phyloP scores from a whole-genome alignment of 768 basidiomycete genomes.

The Tubosaeta sp. region DNA sequence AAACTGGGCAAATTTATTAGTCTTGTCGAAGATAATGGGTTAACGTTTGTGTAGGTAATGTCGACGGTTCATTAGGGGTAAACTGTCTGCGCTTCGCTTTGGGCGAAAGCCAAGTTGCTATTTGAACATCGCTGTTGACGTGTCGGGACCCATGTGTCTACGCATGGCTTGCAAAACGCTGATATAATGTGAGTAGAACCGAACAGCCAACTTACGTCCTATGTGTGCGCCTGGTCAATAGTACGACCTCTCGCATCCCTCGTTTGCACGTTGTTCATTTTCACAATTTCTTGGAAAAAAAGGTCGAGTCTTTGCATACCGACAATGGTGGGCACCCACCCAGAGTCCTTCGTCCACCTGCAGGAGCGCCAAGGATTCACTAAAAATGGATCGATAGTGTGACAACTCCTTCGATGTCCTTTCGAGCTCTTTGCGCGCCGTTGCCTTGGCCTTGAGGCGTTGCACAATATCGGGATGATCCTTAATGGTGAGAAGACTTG shows the following conservation, averaged over 20 bases:
- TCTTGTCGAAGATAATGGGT: not conserved
- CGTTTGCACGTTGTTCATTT: constrained; percentile 86
- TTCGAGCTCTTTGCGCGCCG: constrained; percentile 46
- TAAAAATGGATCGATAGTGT: constrained; percentile 36
- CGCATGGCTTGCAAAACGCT: constrained; percentile 85
- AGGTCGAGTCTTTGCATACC: not conserved
- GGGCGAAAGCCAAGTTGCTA: constrained; percentile 76
- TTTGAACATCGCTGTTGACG: constrained; percentile 94
- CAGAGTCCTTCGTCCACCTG: constrained; percentile 55
- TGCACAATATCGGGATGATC: constrained; percentile 51
- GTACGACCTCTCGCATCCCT: constrained; percentile 74
- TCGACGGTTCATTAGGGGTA: constrained; percentile 47
- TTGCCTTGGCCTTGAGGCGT: constrained; percentile 47
- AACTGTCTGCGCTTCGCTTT: constrained; percentile 72
- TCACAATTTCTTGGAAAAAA: constrained; percentile 56
- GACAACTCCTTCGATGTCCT: constrained; percentile 46
- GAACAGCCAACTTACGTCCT: constrained; percentile 52
- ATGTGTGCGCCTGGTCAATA: constrained; percentile 87
- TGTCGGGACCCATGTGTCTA: constrained; percentile 80
- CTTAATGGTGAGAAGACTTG: constrained; percentile 42
- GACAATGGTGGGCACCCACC: constrained; percentile 36
- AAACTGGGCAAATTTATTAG: not conserved
- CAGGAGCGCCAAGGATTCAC: constrained; percentile 3
- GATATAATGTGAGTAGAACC: not conserved
- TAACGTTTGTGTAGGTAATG: not conserved